Base-by-base conservation (phyloP, 108 stramenopile genomes). In the Aurantiochytrium sp. region DNA sequence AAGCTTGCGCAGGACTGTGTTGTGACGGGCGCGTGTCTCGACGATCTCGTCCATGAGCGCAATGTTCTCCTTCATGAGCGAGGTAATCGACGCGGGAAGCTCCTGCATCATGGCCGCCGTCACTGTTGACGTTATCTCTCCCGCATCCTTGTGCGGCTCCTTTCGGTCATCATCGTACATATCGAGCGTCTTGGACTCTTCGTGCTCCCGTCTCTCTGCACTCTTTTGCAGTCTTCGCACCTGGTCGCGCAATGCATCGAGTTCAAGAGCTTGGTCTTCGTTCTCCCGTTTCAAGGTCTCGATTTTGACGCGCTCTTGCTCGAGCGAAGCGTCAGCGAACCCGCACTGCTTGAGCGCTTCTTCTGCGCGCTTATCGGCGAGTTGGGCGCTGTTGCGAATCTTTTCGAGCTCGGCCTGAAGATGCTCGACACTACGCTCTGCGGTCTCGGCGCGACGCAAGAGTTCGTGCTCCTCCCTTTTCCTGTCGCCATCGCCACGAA, bases 11-110 rank as follows among this genome's bases (percentile, higher is more conserved):
- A 83, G 49, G 16, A 83, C 45, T 14, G 76, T 28, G 19, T 83
- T 47, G 28, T 83, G 51, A 10, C 51, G 45, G 12, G 76, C 51
- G 19, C 76, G 76, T 0, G 76, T 83, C 49, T 83, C 76, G 12
- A 83, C 49, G 25, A 83, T 53, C 4, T 83, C 76, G 51, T 83
- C 76, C 51, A 83, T 53, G 25, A 83, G 76, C 23, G 51, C 76
- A 53, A 83, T 53, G 28, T 83, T 83, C 51, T 83, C 76, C 51
- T 53, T 83, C 76, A 83, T 83, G n/a, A 83, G 51, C n/a, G 64
- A 28, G 10, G 64, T 69, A 23, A 69, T 69, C 10, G 64, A 69
- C 21, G 64, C 42, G 8, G 64, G 64, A 28, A 69, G 42, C 35
- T 69, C 21, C 64, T 69, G 64, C 64, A 42, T 42, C 42, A 42